These are phyloP conservation scores for Cercospora sesami DNA, from an alignment of 2,329 filamentous ascomycete species.

Conservation along the genomic window DNA sequence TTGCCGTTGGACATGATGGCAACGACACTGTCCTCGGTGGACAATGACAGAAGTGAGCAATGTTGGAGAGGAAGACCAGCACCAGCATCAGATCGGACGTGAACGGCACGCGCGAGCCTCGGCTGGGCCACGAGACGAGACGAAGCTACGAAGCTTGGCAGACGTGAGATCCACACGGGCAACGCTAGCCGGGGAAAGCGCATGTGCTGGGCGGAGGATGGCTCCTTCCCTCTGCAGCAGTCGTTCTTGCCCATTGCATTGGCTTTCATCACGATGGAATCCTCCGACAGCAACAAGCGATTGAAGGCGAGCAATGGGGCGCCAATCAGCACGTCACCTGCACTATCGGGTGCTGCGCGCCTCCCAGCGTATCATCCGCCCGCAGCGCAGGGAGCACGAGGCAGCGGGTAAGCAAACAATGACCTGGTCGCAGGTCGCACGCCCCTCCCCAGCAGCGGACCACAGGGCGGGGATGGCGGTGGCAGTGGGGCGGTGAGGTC, in stretches of 20 bases:
- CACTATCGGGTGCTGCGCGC: conserved; percentile 23
- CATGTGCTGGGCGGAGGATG: conserved; percentile 10
- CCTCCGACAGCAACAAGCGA: conserved; percentile 33
- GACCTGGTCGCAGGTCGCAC: neutral
- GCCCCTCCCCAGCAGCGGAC: neutral
- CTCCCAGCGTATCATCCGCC: conserved; percentile 36
- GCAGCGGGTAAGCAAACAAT: conserved; percentile 13
- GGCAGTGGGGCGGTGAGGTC: neutral
- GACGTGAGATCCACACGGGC: neutral
- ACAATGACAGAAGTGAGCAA: neutral
- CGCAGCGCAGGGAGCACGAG: conserved; percentile 16
- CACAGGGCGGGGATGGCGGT: neutral
- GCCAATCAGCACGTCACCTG: conserved; percentile 28
- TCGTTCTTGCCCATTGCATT: conserved; percentile 5
- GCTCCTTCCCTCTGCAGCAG: conserved; percentile 11
- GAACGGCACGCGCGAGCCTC: neutral
- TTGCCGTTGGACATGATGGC: conserved; percentile 33
- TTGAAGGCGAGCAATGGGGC: conserved; percentile 33
- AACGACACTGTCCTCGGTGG: neutral
- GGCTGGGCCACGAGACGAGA: conserved; percentile 2
- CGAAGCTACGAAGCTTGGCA: conserved; percentile 5
- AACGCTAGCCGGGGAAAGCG: neutral
- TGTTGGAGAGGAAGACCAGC: neutral
- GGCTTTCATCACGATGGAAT: conserved; percentile 20
- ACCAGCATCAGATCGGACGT: neutral